phyloP scores from a whole-genome alignment of 805 yeast species.

The Debaryomyces hansenii region DNA sequence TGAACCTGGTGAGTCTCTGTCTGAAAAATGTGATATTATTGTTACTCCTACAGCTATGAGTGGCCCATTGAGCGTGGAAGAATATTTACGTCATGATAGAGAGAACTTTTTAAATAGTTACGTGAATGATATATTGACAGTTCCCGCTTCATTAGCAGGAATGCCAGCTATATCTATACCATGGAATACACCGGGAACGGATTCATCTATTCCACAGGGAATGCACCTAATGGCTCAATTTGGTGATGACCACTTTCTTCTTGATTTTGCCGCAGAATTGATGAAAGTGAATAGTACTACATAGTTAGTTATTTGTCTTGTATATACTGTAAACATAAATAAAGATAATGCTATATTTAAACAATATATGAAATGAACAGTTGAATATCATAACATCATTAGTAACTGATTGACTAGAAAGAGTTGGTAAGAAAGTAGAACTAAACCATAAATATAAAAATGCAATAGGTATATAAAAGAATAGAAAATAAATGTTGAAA shows the following conservation, averaged over 20 bases:
- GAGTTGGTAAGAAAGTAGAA: constrained; percentile 4
- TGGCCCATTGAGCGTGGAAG: constrained; percentile 52
- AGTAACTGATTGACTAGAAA: not conserved
- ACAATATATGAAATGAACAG: constrained; percentile 18
- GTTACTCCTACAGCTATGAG: constrained; percentile 71
- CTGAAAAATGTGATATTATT: constrained; percentile 57
- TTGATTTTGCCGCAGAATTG: constrained; percentile 34
- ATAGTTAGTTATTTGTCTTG: not conserved
- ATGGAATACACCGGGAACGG: constrained; percentile 23
- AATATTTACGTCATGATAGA: constrained; percentile 34
- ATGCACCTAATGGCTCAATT: constrained; percentile 83
- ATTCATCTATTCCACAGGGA: constrained; percentile 47
- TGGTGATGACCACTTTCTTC: constrained; percentile 71
- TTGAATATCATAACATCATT: constrained; percentile 32
- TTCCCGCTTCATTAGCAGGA: constrained; percentile 91
- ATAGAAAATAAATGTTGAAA: constrained; percentile 15
- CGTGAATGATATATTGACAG: constrained; percentile 79
- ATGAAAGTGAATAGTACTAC: not conserved
- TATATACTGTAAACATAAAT: not conserved
- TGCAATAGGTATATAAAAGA: constrained; percentile 4
- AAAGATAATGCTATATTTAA: not conserved
- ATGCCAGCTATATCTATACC: constrained; percentile 86
- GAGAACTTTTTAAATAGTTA: constrained; percentile 60
- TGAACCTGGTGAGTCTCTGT: constrained; percentile 10
- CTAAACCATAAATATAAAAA: constrained; percentile 7